phyloP scores from a whole-genome alignment of 768 basidiomycete genomes.

The Hydnum rufescens region DNA sequence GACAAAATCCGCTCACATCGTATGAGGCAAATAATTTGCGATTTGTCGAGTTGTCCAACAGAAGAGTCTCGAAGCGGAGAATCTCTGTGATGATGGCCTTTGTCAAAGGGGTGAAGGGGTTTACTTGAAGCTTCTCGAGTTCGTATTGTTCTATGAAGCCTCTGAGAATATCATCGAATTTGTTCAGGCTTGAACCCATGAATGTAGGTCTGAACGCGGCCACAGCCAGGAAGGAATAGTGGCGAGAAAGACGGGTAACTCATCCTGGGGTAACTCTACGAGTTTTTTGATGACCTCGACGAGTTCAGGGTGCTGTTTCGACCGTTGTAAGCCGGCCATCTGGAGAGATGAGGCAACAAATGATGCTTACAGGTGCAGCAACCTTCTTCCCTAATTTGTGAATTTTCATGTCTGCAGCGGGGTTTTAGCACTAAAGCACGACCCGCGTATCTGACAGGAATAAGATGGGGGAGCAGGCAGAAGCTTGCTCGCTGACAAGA shows the following conservation, averaged over 20 bases:
- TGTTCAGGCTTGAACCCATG: slow-evolving; percentile 93
- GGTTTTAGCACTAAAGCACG: too few relatives aligned
- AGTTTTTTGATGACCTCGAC: slow-evolving; percentile 61
- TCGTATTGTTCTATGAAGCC: slow-evolving; percentile 67
- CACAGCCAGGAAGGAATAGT: slow-evolving; percentile 74
- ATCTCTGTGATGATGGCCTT: slow-evolving; percentile 66
- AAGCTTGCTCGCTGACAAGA: too few relatives aligned
- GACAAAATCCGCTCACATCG: slow-evolving; percentile 49
- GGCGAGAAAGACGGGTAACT: slow-evolving; percentile 46
- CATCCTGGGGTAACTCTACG: slow-evolving; percentile 42
- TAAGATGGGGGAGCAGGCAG: too few relatives aligned
- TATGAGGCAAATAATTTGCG: slow-evolving; percentile 91
- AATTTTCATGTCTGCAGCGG: slow-evolving; percentile 52
- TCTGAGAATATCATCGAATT: slow-evolving; percentile 79
- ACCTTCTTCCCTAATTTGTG: slow-evolving; percentile 44
- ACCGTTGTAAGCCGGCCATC: slow-evolving; percentile 12
- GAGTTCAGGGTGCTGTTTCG: slow-evolving; percentile 50
- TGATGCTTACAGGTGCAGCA: slow-evolving; percentile 46
- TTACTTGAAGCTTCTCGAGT: slow-evolving; percentile 65
- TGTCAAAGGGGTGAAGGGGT: slow-evolving; percentile 50
- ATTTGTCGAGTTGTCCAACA: slow-evolving; percentile 95
- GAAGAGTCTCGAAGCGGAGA: slow-evolving; percentile 67
- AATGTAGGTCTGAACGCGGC: slow-evolving; percentile 90
- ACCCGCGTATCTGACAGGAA: too few relatives aligned
- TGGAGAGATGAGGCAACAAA: slow-evolving; percentile 5